phyloP scores from a whole-genome alignment of 768 basidiomycete species.

The Leccinum ochraceum region DNA sequence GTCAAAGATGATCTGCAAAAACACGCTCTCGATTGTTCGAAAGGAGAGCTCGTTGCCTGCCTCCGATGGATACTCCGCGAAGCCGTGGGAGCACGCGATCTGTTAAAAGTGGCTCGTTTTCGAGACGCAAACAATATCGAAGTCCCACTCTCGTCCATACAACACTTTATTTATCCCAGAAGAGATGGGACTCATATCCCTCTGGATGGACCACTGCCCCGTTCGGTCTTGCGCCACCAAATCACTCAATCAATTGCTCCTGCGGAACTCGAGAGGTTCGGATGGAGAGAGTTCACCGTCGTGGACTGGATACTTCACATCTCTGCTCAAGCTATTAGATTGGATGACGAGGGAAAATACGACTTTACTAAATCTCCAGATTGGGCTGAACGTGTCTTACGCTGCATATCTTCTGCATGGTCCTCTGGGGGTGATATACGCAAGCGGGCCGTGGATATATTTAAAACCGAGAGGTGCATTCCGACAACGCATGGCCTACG shows the following conservation, averaged over 20 bases:
- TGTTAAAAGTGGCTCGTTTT: slow-evolving; percentile 39
- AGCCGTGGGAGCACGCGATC: background rate
- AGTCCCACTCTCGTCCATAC: slow-evolving; percentile 61
- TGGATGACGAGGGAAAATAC: slow-evolving; percentile 42
- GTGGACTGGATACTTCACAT: slow-evolving; percentile 72
- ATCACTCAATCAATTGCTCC: slow-evolving; percentile 60
- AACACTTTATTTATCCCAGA: slow-evolving; percentile 59
- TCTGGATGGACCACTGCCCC: slow-evolving; percentile 74
- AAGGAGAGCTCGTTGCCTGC: slow-evolving; percentile 9
- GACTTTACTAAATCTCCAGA: slow-evolving; percentile 61
- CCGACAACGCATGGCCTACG: background rate
- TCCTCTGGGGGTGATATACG: background rate
- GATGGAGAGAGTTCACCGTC: slow-evolving; percentile 74
- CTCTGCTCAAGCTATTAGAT: slow-evolving; percentile 42
- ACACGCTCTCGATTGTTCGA: background rate
- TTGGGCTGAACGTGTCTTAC: slow-evolving; percentile 80
- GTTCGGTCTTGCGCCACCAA: slow-evolving; percentile 56
- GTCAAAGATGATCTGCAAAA: background rate
- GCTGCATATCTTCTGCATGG: slow-evolving; percentile 50
- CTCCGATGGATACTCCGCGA: slow-evolving; percentile 5
- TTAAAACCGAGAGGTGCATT: background rate
- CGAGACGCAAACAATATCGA: slow-evolving; percentile 47
- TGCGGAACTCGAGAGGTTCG: slow-evolving; percentile 56
- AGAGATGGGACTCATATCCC: slow-evolving; percentile 57
- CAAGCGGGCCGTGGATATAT: background rate